Percentiles rank a stretch among this genome's conserved stretches.
Conservation (phyloP, 352 stramenopile genomes). For the Phytophthora nicotianae region DNA sequence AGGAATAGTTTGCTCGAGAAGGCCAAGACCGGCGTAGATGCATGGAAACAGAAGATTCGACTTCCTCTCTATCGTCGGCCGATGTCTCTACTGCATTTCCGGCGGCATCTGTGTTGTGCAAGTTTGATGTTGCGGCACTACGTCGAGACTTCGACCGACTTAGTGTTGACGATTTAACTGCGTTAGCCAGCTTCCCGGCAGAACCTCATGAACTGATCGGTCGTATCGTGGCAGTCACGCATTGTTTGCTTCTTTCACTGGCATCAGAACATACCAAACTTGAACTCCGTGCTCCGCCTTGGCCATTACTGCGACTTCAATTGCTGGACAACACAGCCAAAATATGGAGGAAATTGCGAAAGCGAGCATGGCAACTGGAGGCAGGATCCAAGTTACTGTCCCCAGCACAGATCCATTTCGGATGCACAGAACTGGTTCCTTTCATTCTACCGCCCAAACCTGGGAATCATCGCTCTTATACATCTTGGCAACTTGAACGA, state of each 20-base stretch:
- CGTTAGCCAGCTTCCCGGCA: slow-evolving; percentile 42
- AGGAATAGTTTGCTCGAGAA: slow-evolving; percentile 10
- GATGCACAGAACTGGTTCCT: slow-evolving; percentile 34
- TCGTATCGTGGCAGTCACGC: slow-evolving; percentile 37
- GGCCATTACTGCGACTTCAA: slow-evolving; percentile 61
- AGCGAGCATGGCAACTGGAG: slow-evolving; percentile 44
- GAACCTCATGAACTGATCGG: slow-evolving; percentile 55
- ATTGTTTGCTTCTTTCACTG: slow-evolving; percentile 54
- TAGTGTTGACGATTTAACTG: slow-evolving; percentile 46
- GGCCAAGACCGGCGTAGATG: slow-evolving; percentile 13
- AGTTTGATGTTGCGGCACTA: slow-evolving; percentile 28
- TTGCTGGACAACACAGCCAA: slow-evolving; percentile 36
- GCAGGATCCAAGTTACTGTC: slow-evolving; percentile 26
- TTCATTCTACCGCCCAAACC: slow-evolving; percentile 18
- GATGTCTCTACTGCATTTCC: slow-evolving; percentile 4
- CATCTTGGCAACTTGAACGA: slow-evolving; percentile 18
- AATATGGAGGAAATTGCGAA: slow-evolving; percentile 48
- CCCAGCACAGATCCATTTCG: slow-evolving; percentile 44
- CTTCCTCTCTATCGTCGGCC: slow-evolving; percentile 2
- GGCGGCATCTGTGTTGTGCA: not conserved
- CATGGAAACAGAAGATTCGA: slow-evolving; percentile 25
- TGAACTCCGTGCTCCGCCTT: slow-evolving; percentile 40
- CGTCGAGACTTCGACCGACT: slow-evolving; percentile 35
- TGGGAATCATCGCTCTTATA: not conserved
- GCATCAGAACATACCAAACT: slow-evolving; percentile 29